These are phyloP conservation scores for Aquilaria malaccensis DNA, from an alignment of 345 rosid genomes.

Conservation along the genomic window DNA sequence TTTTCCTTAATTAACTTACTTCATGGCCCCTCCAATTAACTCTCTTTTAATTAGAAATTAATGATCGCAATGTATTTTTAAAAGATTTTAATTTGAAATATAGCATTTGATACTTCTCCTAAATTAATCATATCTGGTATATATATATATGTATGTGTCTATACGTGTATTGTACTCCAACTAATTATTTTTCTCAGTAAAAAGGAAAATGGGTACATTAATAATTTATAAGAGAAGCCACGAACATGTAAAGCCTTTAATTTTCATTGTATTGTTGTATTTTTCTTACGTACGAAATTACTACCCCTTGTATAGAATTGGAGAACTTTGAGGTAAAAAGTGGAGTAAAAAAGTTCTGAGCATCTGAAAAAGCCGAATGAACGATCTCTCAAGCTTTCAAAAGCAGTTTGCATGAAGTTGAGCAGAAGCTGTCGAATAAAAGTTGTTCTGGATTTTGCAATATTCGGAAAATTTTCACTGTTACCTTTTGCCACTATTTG, in stretches of 20 bases:
- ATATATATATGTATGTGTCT: too few species aligned
- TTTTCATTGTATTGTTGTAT: too few species aligned
- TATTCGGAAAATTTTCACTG: conserved; percentile 5
- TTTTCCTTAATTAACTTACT: background rate
- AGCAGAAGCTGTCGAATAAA: conserved; percentile 8
- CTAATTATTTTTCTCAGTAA: too few species aligned
- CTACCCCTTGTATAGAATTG: too few species aligned
- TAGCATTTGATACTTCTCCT: background rate
- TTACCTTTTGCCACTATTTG: conserved; percentile 9
- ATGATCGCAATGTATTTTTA: background rate
- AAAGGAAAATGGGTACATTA: too few species aligned
- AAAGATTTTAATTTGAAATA: background rate
- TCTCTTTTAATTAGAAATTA: background rate
- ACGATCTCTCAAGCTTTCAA: conserved; percentile 5
- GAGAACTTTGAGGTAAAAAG: background rate
- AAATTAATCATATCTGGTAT: too few species aligned
- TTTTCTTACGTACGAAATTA: too few species aligned
- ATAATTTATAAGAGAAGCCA: too few species aligned
- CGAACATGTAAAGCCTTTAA: too few species aligned
- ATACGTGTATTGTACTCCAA: too few species aligned
- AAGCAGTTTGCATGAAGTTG: background rate
- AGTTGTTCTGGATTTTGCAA: conserved; percentile 5
- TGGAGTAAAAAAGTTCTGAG: background rate
- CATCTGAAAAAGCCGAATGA: conserved; percentile 10
- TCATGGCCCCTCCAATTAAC: too few species aligned